Evolutionary conservation across 2,329 filamentous ascomycete species (phyloP), one percentile per base, ranked within the genome.

Genomic region (Mycocentrospora acerina): DNA sequence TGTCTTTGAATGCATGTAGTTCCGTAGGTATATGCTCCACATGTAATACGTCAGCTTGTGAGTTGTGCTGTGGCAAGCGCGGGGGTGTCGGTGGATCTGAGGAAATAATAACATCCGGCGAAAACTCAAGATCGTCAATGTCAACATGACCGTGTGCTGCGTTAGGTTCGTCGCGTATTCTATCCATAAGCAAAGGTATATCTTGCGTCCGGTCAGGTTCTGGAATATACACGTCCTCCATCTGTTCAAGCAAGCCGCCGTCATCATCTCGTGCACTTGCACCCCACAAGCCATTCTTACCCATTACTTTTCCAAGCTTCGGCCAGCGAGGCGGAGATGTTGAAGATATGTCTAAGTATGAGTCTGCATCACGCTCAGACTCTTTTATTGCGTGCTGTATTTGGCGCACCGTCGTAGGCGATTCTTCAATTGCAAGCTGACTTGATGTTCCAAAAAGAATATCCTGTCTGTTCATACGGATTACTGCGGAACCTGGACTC

Each of bases 381-480:
- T 66, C 56, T 9, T 47, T 51, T 9, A 69, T 46, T 1, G 66
- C 66, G 19, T 53, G 42, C 22, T 68, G 66, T 2, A 69, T 50
- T 14, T 68, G 45, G 13, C 66, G 59, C 11, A 69, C 48, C 17
- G 58, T 57, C 2, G 53, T 55, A 2, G 67, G 67, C 4, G 67
- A 68, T 30, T 67, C 64, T 19, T 68, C 64, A 1, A 60, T 51
- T 12, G 57, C 64, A 17, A 70, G 52, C 40, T 70, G 67, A 42
- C 67, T 69, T 2, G 66, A 69, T 11, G 67, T 70, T 12, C 67
- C 67, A 34, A 70, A 70, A 1, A 69, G 47, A 7, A 70, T 35
- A 16, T 68, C 60, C 40, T 70, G 67, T 22, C 47, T 48, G 28
- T 55, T 47, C 29, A 67, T 14, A 24, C 53, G 46, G 22, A 44